phyloP scores from a whole-genome alignment of 2,329 filamentous ascomycete genomes.

The Grosmannia clavigera region DNA sequence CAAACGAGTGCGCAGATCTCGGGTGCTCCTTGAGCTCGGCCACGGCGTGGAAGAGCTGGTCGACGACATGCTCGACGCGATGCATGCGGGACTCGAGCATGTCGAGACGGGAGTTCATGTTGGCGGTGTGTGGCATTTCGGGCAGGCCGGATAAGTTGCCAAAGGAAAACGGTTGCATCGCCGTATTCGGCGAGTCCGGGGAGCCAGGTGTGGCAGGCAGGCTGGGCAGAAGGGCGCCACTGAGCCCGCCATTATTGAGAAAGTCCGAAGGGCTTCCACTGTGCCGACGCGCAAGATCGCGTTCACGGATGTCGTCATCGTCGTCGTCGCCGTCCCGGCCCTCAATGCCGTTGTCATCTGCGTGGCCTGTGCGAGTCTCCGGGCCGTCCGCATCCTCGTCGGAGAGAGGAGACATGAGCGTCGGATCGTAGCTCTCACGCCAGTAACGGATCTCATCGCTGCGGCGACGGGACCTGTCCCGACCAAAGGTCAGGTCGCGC shows the following conservation, averaged over 20 bases:
- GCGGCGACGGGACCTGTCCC: conserved; percentile 31
- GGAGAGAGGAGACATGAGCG: conserved; percentile 38
- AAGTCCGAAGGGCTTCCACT: neutral
- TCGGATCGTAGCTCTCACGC: conserved; percentile 45
- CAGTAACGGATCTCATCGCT: conserved; percentile 54
- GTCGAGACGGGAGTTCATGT: conserved; percentile 39
- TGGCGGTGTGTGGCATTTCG: conserved; percentile 10
- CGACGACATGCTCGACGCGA: conserved; percentile 40
- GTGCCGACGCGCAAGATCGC: neutral
- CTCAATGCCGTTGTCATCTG: conserved; percentile 16
- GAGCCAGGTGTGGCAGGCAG: conserved; percentile 19
- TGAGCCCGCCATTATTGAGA: neutral
- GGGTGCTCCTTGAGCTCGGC: conserved; percentile 15
- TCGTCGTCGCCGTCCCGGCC: conserved; percentile 5
- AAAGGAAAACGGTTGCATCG: conserved; percentile 33
- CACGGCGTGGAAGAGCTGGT: conserved; percentile 34
- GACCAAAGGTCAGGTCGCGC: conserved; percentile 24
- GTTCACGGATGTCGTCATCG: conserved; percentile 2
- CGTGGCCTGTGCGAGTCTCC: neutral
- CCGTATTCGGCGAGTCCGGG: too few species aligned
- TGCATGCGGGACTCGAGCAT: conserved; percentile 38
- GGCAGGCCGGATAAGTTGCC: conserved; percentile 12
- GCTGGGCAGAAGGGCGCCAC: neutral
- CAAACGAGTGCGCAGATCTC: neutral
- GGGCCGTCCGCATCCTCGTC: conserved; percentile 1